phyloP scores from a whole-genome alignment of 1,139 yeast genomes.

The Eremothecium sinecaudum region DNA sequence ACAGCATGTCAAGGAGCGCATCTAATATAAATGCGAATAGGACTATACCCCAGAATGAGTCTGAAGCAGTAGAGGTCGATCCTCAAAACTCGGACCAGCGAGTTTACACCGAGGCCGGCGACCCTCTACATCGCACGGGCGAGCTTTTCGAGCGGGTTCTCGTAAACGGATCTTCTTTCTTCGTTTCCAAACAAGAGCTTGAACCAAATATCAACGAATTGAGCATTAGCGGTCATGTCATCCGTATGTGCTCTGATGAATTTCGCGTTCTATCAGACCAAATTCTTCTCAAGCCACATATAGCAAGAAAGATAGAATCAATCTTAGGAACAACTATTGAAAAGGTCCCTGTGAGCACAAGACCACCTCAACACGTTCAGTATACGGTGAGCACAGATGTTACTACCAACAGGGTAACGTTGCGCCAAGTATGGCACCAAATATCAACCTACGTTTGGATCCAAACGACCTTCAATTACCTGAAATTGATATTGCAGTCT shows the following conservation, averaged over 20 bases:
- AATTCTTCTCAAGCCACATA: background rate
- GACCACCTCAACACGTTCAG: no score
- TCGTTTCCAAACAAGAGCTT: slow-evolving; percentile 7
- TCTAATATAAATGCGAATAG: background rate
- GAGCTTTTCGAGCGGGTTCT: slow-evolving; percentile 9
- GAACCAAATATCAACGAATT: slow-evolving; percentile 6
- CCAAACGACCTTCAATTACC: no score
- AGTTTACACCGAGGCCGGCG: slow-evolving; percentile 7
- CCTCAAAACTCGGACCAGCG: background rate
- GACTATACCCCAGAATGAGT: background rate
- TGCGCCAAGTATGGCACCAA: no score
- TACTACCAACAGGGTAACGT: no score
- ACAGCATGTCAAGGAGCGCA: no score
- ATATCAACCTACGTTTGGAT: no score
- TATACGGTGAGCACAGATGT: no score
- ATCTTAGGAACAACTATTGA: slow-evolving; percentile 1
- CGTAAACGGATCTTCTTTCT: slow-evolving; percentile 8
- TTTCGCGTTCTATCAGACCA: background rate
- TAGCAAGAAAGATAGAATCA: background rate
- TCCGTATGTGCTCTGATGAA: slow-evolving; percentile 4
- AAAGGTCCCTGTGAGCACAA: slow-evolving; percentile 5
- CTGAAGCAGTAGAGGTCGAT: background rate
- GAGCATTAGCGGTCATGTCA: slow-evolving; percentile 2
- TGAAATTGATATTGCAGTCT: no score
- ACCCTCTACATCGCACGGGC: slow-evolving; percentile 9